These are phyloP conservation scores for Cryptococcus maquisensis DNA, from an alignment of 1,284 basidiomycete species.

Conservation along the genomic window DNA sequence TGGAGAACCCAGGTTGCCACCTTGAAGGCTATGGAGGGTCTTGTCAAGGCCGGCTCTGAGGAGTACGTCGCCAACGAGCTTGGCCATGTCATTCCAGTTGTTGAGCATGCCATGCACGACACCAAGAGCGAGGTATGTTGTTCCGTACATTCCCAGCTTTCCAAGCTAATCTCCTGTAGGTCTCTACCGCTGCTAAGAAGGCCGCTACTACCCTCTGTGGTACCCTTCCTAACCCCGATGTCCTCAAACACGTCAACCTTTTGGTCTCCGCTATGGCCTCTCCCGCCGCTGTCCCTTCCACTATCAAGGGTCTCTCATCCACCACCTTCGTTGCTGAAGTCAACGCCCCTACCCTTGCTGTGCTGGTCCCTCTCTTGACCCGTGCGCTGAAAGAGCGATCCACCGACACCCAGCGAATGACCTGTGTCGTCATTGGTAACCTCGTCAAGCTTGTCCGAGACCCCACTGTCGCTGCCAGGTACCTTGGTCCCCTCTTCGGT, in stretches of 20 bases:
- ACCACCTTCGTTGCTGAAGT: slow-evolving; percentile 98
- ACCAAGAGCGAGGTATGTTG: slow-evolving; percentile 81
- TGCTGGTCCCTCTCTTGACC: slow-evolving; percentile 86
- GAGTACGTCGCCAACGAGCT: slow-evolving; percentile 83
- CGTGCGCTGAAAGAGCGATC: slow-evolving; percentile 94
- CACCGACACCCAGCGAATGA: slow-evolving; percentile 82
- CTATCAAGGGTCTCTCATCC: slow-evolving; percentile 86
- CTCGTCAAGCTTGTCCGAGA: slow-evolving; percentile 96
- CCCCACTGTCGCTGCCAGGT: slow-evolving; percentile 80
- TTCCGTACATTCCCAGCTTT: neutral
- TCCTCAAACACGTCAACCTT: slow-evolving; percentile 80
- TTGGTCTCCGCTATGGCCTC: slow-evolving; percentile 95
- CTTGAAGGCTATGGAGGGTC: slow-evolving; percentile 74
- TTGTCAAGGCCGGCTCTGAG: slow-evolving; percentile 64
- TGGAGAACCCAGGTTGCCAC: slow-evolving; percentile 96
- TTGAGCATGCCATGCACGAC: slow-evolving; percentile 93
- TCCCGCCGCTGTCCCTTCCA: slow-evolving; percentile 74
- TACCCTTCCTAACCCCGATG: slow-evolving; percentile 90
- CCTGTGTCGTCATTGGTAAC: slow-evolving; percentile 91
- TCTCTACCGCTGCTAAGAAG: slow-evolving; percentile 82
- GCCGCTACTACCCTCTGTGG: slow-evolving; percentile 88
- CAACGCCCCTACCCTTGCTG: slow-evolving; percentile 89
- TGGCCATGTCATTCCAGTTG: slow-evolving; percentile 74
- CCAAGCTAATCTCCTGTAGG: slow-evolving; percentile 52
- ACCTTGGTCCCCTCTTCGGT: slow-evolving; percentile 82